These are phyloP conservation scores for Plasmopara viticola DNA, from an alignment of 352 stramenopile species.

Conservation along the genomic window DNA sequence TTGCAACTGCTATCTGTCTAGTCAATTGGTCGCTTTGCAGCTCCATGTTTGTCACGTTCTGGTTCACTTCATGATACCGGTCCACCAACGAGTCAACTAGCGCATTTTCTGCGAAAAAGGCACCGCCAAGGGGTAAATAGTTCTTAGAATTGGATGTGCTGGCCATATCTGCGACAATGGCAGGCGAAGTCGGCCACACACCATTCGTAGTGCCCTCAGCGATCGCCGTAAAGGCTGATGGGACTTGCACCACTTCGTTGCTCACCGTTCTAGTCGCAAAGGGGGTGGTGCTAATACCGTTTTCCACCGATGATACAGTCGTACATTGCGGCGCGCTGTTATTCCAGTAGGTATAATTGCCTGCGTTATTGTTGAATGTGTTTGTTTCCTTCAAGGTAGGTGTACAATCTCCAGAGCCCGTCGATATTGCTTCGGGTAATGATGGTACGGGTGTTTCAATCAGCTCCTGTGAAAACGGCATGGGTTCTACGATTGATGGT, in stretches of 20 bases:
- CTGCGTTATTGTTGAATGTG: slow-evolving; percentile 4
- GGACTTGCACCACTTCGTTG: slow-evolving; percentile 13
- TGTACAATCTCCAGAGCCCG: slow-evolving; percentile 2
- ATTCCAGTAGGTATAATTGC: slow-evolving; percentile 10
- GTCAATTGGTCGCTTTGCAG: slow-evolving; percentile 33
- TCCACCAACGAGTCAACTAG: slow-evolving; percentile 54
- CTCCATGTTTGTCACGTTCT: slow-evolving; percentile 38
- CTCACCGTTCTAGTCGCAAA: slow-evolving; percentile 11
- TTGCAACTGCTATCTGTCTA: slow-evolving; percentile 36
- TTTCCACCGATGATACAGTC: slow-evolving; percentile 8
- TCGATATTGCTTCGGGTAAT: slow-evolving; percentile 5
- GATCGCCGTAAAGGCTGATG: slow-evolving; percentile 6
- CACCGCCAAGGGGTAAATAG: slow-evolving; percentile 19
- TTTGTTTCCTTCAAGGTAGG: slow-evolving; percentile 6
- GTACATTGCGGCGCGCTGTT: slow-evolving; percentile 4
- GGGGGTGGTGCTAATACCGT: not conserved
- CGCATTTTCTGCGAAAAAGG: slow-evolving; percentile 32
- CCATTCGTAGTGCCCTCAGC: slow-evolving; percentile 9
- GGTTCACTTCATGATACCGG: slow-evolving; percentile 41
- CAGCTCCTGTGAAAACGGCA: slow-evolving; percentile 16
- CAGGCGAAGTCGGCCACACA: slow-evolving; percentile 22
- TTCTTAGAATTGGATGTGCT: slow-evolving; percentile 12
- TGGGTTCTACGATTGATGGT: slow-evolving; percentile 16
- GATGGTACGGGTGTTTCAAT: slow-evolving; percentile 2
- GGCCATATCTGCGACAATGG: slow-evolving; percentile 20